Evolutionary conservation across 176 grass and related monocot species (phyloP).

Genomic region (Carex littledalei): DNA sequence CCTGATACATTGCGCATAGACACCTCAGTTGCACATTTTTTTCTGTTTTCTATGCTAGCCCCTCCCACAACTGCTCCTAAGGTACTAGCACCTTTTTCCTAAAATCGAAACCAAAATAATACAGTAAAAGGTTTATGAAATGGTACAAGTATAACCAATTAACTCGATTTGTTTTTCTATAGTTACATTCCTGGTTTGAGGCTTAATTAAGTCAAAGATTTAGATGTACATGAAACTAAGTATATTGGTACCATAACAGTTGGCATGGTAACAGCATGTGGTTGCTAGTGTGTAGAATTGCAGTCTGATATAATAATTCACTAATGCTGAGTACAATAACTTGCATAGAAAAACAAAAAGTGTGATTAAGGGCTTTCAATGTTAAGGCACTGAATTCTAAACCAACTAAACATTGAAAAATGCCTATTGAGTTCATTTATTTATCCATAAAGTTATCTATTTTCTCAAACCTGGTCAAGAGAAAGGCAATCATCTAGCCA

Average conservation of each 20-base stretch:
- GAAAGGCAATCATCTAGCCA: slow-evolving; percentile 89
- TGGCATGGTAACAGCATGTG: not conserved
- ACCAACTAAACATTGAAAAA: not conserved
- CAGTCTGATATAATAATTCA: not conserved
- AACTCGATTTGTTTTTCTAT: not conserved
- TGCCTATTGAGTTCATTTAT: not conserved
- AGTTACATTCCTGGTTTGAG: not conserved
- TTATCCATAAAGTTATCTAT: slow-evolving; percentile 5
- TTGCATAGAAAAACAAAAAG: not conserved
- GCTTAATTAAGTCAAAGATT: not conserved
- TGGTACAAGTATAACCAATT: not conserved
- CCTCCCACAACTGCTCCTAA: slow-evolving; percentile 86
- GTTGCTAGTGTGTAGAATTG: not conserved
- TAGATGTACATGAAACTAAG: not conserved
- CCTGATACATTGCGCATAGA: slow-evolving; percentile 80
- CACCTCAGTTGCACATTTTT: slow-evolving; percentile 73
- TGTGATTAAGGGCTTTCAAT: not conserved
- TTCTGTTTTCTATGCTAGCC: slow-evolving; percentile 60
- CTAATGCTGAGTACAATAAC: not conserved
- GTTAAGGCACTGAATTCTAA: not conserved
- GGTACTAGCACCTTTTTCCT: slow-evolving; percentile 56
- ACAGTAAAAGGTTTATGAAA: not conserved
- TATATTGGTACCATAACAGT: not conserved
- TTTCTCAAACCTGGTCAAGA: slow-evolving; percentile 45
- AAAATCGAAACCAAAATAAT: slow-evolving; percentile 11